Evolutionary conservation across 352 stramenopile species (phyloP).

Genomic region (Phytophthora ramorum): DNA sequence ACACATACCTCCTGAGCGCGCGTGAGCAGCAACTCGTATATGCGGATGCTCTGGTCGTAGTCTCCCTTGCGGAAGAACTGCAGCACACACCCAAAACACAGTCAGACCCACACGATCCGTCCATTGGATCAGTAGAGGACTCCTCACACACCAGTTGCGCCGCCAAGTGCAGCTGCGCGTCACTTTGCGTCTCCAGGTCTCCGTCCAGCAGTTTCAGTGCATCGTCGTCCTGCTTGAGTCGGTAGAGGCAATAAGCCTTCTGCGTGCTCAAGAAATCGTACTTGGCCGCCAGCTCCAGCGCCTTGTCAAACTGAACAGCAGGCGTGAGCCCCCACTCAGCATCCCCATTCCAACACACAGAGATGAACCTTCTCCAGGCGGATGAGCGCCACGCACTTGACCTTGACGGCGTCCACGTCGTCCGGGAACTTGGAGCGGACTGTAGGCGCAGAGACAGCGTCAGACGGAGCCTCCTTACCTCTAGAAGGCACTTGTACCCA

Average conservation of each 20-base stretch:
- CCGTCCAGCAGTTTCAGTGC: slow-evolving; percentile 51
- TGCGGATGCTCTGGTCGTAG: slow-evolving; percentile 68
- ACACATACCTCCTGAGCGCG: slow-evolving; percentile 41
- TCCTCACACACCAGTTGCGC: slow-evolving; percentile 62
- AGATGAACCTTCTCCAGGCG: slow-evolving; percentile 71
- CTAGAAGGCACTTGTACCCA: slow-evolving; percentile 22
- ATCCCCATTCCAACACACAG: background rate
- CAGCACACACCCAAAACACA: slow-evolving; percentile 6
- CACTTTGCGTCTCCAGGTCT: slow-evolving; percentile 40
- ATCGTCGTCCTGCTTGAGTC: slow-evolving; percentile 79
- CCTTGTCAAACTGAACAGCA: slow-evolving; percentile 77
- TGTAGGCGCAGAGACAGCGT: slow-evolving; percentile 24
- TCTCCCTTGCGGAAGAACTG: slow-evolving; percentile 76
- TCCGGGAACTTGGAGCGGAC: slow-evolving; percentile 78
- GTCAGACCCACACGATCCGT: slow-evolving; percentile 8
- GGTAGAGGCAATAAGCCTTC: slow-evolving; percentile 84
- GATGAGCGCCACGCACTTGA: slow-evolving; percentile 86
- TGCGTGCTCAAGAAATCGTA: slow-evolving; percentile 72
- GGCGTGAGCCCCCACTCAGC: slow-evolving; percentile 3
- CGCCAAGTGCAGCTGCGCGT: slow-evolving; percentile 67
- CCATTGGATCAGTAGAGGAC: background rate
- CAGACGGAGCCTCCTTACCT: slow-evolving; percentile 6
- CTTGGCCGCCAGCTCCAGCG: slow-evolving; percentile 76
- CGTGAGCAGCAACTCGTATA: slow-evolving; percentile 79
- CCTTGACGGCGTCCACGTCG: slow-evolving; percentile 79